These are phyloP conservation scores for Litchi chinensis DNA, from an alignment of 345 rosid genomes.

Conservation along the genomic window DNA sequence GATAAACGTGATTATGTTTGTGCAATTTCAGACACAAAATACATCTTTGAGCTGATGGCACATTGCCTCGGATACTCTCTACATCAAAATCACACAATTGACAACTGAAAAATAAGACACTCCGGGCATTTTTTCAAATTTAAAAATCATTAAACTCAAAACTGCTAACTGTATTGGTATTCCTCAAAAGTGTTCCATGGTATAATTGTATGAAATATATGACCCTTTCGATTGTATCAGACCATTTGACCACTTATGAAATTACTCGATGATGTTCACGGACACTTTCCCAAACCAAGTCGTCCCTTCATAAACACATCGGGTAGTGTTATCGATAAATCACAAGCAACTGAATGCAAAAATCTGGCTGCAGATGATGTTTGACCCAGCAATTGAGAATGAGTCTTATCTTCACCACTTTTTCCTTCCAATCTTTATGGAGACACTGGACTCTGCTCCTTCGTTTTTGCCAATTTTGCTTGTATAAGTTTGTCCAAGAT, in stretches of 20 bases:
- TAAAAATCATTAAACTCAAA: background rate
- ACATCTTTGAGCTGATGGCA: background rate
- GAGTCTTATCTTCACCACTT: background rate
- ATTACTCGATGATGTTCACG: no score
- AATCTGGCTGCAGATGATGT: conserved; percentile 3
- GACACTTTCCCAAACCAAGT: background rate
- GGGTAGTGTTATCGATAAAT: background rate
- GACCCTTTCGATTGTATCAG: background rate
- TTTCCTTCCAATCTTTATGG: conserved; percentile 16
- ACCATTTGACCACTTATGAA: no score
- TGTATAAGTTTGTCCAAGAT: conserved; percentile 93
- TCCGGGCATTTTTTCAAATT: background rate
- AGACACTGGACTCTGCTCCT: conserved; percentile 42
- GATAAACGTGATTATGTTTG: background rate
- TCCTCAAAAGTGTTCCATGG: background rate
- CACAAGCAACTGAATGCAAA: background rate
- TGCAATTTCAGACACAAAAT: background rate
- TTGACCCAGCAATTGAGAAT: conserved; percentile 1
- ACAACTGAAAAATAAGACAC: background rate
- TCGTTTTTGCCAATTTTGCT: conserved; percentile 70
- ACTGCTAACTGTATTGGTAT: background rate
- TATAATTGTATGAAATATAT: background rate
- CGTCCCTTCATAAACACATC: background rate
- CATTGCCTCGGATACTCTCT: background rate
- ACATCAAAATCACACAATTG: background rate